Base-by-base conservation (phyloP, 768 basidiomycete species). In the Calvatia gigantea region DNA sequence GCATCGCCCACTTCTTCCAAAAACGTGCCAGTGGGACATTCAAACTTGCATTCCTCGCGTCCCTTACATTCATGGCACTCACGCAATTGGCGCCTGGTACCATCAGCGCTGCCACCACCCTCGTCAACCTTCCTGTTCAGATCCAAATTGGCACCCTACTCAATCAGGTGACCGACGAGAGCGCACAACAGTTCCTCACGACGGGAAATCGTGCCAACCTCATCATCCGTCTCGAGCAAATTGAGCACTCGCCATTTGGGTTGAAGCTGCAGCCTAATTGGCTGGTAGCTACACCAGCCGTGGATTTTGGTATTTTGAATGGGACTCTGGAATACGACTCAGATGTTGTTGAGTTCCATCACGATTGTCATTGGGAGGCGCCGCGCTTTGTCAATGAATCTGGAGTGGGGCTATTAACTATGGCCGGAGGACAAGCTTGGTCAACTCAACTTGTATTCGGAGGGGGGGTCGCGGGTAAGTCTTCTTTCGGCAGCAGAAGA, bases 301-400 rank as follows among this genome's bases (percentile, higher is more conserved):
- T 52, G 6, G 15, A 41, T 33, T 29, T 32, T 3, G 38, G 27
- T 3, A 19, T 41, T 2, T 15, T 55, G 35, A 47, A 55, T 21
- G 54, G 45, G 17, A 42, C 54, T 6, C n/a, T 55, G 15, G 45
- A 55, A 23, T 55, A 55, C 7, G 14, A 55, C 23, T 38, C 54
- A 17, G 54, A 55, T 19, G 37, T 55, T 12, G 52, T 54, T 4
- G 52, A 45, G 33, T 54, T 45, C 17, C 52, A 54, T 19, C n/a
- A 45, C 35, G 45, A 55, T n/a, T 55, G 54, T 37, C 54, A 41
- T 38, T 55, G 54, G 54, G 54, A 48, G 23, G 54, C 54, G 1
- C 54, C 54, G 4, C 0, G 28, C n/a, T 48, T 49, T 27, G 27
- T 42, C 7, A 56, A 49, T 29, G 28, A 4, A 11, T 23, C 47